Percentiles rank a stretch among this genome's conserved stretches.
phyloP scores from a whole-genome alignment of 768 basidiomycete species.

The Agrocybe pediades region DNA sequence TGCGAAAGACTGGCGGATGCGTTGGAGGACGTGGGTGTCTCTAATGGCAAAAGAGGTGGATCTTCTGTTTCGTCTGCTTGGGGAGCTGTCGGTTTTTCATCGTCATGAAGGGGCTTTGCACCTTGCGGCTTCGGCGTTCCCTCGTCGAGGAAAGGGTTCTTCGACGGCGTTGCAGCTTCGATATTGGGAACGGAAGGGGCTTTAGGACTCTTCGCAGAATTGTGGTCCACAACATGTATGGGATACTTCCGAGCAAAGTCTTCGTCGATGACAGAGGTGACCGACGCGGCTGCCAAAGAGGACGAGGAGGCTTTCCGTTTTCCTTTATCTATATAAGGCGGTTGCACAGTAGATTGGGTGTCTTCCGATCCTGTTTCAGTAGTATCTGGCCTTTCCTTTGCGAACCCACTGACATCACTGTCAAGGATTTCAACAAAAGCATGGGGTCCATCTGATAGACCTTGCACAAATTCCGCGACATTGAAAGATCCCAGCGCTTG shows the following conservation, averaged over 20 bases:
- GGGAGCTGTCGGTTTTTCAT: background rate
- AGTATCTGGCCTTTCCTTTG: conserved; percentile 22
- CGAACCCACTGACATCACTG: conserved; percentile 34
- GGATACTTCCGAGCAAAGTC: conserved; percentile 57
- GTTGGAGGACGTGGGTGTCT: conserved; percentile 37
- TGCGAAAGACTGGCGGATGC: conserved; percentile 51
- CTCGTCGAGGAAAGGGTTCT: too few species aligned
- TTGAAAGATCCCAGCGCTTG: conserved; percentile 47
- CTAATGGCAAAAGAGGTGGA: conserved; percentile 36
- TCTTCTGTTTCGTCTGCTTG: conserved; percentile 26
- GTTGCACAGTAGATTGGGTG: conserved; percentile 32
- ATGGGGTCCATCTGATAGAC: conserved; percentile 47
- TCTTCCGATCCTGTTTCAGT: conserved; percentile 29
- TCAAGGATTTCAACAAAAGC: conserved; percentile 64
- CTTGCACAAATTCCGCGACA: conserved; percentile 41
- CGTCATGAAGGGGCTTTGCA: background rate
- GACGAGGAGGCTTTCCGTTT: conserved; percentile 48
- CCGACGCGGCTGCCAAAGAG: conserved; percentile 35
- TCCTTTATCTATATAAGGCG: conserved; percentile 40
- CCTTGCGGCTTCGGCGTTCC: background rate
- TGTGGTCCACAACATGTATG: conserved; percentile 61
- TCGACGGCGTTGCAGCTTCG: background rate
- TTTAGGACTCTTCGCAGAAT: conserved; percentile 33
- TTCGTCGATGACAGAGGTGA: conserved; percentile 40
- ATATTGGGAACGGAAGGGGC: conserved; percentile 12